These are phyloP conservation scores for Fusarium cicatricum DNA, from an alignment of 2,329 filamentous ascomycete species.

Conservation along the genomic window DNA sequence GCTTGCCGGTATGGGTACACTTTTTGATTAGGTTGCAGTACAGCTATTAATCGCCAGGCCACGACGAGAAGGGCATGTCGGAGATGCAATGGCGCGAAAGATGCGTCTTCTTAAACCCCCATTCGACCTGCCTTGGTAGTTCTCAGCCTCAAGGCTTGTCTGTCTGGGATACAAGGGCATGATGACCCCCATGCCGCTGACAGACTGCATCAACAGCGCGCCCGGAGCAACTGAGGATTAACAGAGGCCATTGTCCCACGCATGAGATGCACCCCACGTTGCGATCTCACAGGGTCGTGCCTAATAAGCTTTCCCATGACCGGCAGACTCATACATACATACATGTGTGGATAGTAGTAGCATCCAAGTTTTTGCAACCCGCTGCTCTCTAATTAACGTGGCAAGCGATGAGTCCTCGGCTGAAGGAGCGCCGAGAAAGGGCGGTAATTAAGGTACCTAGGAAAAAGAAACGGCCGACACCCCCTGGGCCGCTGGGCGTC, in stretches of 20 bases:
- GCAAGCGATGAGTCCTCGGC: not conserved
- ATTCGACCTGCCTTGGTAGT: no score
- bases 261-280: slow-evolving; percentile 31
- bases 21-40: slow-evolving; percentile 2
- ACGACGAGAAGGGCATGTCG: not conserved
- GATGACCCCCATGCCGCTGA: slow-evolving; percentile 17
- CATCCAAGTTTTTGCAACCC: not conserved
- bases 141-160: slow-evolving; percentile 16
- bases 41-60: not conserved
- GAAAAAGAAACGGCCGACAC: no score
- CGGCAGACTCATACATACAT: not conserved
- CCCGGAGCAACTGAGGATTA: no score
- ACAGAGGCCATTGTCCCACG: not conserved
- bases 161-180: not conserved
- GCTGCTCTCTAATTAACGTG: slow-evolving; percentile 3
- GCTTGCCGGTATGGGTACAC: slow-evolving; percentile 22
- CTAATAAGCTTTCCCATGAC: slow-evolving; percentile 20
- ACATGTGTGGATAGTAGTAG: not conserved
- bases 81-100: slow-evolving; percentile 2
- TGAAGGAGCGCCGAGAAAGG: not conserved
- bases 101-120: not conserved
- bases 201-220: no score
- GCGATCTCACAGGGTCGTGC: slow-evolving; percentile 14
- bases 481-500: no score
- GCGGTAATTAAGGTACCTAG: no score